Evolutionary conservation across 2,329 filamentous ascomycete genomes (phyloP), one percentile per base, ranked within the genome.

Genomic region (Aaosphaeria arxii): DNA sequence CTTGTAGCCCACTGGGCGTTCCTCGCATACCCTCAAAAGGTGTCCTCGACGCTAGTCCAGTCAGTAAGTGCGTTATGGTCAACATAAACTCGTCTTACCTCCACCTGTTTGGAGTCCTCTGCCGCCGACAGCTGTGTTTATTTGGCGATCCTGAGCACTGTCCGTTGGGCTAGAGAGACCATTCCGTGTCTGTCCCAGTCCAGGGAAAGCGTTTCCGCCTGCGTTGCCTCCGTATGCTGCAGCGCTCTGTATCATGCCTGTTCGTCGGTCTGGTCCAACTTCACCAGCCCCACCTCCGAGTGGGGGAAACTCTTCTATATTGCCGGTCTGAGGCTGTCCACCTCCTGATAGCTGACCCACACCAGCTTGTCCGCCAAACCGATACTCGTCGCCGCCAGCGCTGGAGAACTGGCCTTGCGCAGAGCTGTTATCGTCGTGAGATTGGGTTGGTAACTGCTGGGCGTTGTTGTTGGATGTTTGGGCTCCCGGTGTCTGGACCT

Each of bases 231-330:
- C 63, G 49, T 75, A 77, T 31, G 68, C 66, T 53, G 72, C 75
- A 29, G 76, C 71, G 52, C 69, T 74, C 56, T 80, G 78, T 61
- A 79, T 75, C 63, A 80, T 58, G 29, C 75, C 76, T 30, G 70
- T 74, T 57, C 76, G 69, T 49, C 77, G 68, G 56, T 80, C 77
- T 47, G 76, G 75, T 24, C 71, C 73, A 47, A 77, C 66, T n/a
- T 82, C 79, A 42, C 75, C 71, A 17, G 71, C 66, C 46, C 77
- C 77, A 42, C 79, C 76, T 45, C 79, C 77, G 43, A 84, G 66
- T n/a, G 82, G 80, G 49, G 81, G 80, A 49, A 84, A 84, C 46
- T 84, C 81, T 11, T 84, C 80, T 42, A 81, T 80, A 56, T 77
- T 81, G 53, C 77, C 76, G 29, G 79, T 74, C 54, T 80, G 78